Percentiles rank a stretch among this genome's conserved stretches.
These are phyloP conservation scores for Protoeuglena noctilucae DNA, from an alignment of 139 green algal genomes.

Conservation along the genomic window DNA sequence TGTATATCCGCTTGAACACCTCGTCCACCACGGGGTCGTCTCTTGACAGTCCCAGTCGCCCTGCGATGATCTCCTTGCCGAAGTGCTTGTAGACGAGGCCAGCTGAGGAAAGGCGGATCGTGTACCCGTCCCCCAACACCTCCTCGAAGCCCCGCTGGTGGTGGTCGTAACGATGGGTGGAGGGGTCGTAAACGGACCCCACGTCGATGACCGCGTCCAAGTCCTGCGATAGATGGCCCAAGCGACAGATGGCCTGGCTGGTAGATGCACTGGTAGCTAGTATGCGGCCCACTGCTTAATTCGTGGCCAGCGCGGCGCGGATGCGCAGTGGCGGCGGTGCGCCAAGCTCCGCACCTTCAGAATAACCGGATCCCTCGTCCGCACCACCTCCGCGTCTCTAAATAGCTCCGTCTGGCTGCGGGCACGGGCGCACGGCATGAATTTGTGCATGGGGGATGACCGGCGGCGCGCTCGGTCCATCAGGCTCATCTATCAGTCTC, in stretches of 20 bases:
- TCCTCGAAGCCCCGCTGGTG: slow-evolving; percentile 79
- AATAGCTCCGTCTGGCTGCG: slow-evolving; percentile 6
- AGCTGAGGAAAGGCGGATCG: slow-evolving; percentile 39
- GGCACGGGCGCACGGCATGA: too few relatives aligned
- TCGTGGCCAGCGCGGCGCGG: too few relatives aligned
- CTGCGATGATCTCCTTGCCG: slow-evolving; percentile 18
- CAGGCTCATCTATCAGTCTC: not conserved
- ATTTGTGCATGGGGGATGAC: too few relatives aligned
- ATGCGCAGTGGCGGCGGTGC: too few relatives aligned
- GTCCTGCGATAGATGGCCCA: too few relatives aligned
- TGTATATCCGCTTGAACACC: slow-evolving; percentile 47
- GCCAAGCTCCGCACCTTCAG: too few relatives aligned
- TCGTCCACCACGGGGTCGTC: slow-evolving; percentile 1
- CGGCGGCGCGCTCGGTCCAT: not conserved
- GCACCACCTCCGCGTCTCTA: slow-evolving; percentile 22
- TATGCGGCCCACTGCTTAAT: too few relatives aligned
- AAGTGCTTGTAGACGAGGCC: slow-evolving; percentile 79
- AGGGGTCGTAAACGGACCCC: slow-evolving; percentile 62
- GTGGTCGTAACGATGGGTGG: slow-evolving; percentile 54
- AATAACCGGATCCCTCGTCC: slow-evolving; percentile 57
- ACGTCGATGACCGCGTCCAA: slow-evolving; percentile 84
- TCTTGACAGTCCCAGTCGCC: slow-evolving; percentile 25
- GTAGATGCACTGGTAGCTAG: too few relatives aligned
- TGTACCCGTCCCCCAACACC: slow-evolving; percentile 53
- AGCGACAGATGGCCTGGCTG: too few relatives aligned